Conservation (phyloP, 2,329 filamentous ascomycete species). For the Teratosphaeria viscida region DNA sequence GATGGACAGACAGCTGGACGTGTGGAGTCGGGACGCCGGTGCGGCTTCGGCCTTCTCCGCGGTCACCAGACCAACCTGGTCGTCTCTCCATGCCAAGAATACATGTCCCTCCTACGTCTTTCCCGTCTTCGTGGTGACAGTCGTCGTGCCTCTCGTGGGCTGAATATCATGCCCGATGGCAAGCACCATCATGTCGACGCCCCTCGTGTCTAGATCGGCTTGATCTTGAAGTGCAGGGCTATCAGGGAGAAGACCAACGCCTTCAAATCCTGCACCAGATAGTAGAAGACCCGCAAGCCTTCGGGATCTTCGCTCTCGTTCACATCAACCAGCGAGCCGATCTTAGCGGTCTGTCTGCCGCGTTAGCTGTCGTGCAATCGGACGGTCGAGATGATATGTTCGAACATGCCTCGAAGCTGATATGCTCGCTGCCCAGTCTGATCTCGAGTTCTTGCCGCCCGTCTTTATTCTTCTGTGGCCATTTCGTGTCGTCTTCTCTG, state of each 20-base stretch:
- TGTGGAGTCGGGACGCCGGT: neutral
- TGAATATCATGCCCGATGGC: neutral
- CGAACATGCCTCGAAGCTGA: slow-evolving; percentile 77
- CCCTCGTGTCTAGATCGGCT: slow-evolving; percentile 4
- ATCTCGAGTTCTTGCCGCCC: slow-evolving; percentile 95
- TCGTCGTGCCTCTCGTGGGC: neutral
- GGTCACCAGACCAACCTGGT: neutral
- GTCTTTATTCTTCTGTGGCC: slow-evolving; percentile 99
- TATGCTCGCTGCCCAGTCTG: slow-evolving; percentile 84
- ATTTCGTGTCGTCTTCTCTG: slow-evolving; percentile 95
- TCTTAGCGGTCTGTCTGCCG: slow-evolving; percentile 73
- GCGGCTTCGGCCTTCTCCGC: neutral
- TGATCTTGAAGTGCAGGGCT: slow-evolving; percentile 79
- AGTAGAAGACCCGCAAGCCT: slow-evolving; percentile 94
- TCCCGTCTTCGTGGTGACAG: neutral
- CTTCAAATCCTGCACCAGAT: slow-evolving; percentile 94
- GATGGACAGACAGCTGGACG: neutral
- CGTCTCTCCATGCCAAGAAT: neutral
- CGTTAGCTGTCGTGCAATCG: neutral
- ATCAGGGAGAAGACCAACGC: slow-evolving; percentile 94
- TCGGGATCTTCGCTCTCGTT: slow-evolving; percentile 94
- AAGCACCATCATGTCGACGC: neutral
- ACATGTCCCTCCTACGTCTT: neutral
- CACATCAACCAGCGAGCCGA: slow-evolving; percentile 91
- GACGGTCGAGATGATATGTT: slow-evolving; percentile 14